phyloP scores from a whole-genome alignment of 352 stramenopile species.

The Blastocystis sp. region DNA sequence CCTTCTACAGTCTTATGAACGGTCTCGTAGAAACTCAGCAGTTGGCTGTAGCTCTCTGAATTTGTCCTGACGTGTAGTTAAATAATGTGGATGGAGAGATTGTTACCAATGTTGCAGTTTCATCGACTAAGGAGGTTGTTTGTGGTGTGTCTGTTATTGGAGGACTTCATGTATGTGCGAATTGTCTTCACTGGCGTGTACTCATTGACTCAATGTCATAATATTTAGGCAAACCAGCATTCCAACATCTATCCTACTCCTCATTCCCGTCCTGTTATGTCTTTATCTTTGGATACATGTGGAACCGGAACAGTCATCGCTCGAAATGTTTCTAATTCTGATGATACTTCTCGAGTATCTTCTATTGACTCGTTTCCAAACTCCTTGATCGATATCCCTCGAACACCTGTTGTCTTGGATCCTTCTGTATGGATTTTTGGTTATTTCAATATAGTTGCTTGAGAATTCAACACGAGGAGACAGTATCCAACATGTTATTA shows the following conservation, averaged over 20 bases:
- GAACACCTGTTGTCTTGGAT: background rate
- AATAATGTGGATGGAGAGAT: constrained; percentile 15
- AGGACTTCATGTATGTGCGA: constrained; percentile 11
- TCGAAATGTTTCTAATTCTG: background rate
- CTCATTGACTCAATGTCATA: background rate
- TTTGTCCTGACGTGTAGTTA: background rate
- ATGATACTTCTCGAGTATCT: background rate
- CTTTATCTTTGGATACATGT: background rate
- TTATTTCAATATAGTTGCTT: background rate
- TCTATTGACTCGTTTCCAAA: constrained; percentile 19
- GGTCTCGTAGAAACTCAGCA: constrained; percentile 34
- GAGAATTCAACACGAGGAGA: background rate
- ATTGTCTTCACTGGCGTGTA: background rate
- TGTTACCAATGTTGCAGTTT: background rate
- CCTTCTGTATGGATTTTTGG: background rate
- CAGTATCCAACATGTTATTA: background rate
- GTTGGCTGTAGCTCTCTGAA: background rate
- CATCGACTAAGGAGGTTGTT: background rate
- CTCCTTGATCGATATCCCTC: background rate
- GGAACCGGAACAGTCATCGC: background rate
- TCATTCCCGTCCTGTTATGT: background rate
- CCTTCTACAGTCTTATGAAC: constrained; percentile 10
- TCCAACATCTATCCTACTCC: constrained; percentile 5
- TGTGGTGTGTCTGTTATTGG: constrained; percentile 1
- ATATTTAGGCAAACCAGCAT: background rate